Base-by-base conservation (phyloP, 2,329 filamentous ascomycete species). In the Talaromyces sp. region DNA sequence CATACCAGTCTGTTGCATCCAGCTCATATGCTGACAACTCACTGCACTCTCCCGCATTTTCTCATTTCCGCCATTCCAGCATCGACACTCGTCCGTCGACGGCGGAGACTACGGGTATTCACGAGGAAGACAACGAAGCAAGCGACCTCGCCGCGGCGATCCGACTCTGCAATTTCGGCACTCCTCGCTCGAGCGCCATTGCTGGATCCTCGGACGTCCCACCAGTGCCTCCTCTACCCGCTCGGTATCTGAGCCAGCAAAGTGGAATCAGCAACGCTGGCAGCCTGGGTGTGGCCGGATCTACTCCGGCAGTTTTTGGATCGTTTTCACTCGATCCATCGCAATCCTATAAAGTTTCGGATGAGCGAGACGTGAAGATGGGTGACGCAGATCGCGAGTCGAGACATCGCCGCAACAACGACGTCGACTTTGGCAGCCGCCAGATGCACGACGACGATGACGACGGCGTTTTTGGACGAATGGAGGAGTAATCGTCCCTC, bases 391-490 rank as follows among this genome's bases (percentile, higher is more conserved):
- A 82, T 54, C 73, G 72, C 47, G 70, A 74, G 65, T 72, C 70
- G 35, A 72, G 76, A 60, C 74, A 78, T 63, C 61, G 65, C 58
- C 52, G 68, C 65, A 68, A 84, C 68, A 82, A 92, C 63, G 87
- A 89, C 70, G 88, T 90, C 67, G 86, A 88, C 65, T 87, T 88
- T 72, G 82, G 83, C 67, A 80, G 81, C 70, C 83, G 81, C 27
- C 69, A 86, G 63, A 85, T 86, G 60, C 86, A 90, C 67, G 90
- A 88, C 76, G 93, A 97, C 71, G 93, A 96, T 68, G 94, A 98
- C 70, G 93, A 97, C 70, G 93, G 93, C 74, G 90, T 98, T 72
- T 99, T 99, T 82, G 93, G 93, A 65, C 87, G 88, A 70, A 98
- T 98, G 94, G 95, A 99, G 79, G 92, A 96, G 78, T 95, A 83